Conservation (phyloP, 106 monocot species). For the Triglochin maritima region DNA sequence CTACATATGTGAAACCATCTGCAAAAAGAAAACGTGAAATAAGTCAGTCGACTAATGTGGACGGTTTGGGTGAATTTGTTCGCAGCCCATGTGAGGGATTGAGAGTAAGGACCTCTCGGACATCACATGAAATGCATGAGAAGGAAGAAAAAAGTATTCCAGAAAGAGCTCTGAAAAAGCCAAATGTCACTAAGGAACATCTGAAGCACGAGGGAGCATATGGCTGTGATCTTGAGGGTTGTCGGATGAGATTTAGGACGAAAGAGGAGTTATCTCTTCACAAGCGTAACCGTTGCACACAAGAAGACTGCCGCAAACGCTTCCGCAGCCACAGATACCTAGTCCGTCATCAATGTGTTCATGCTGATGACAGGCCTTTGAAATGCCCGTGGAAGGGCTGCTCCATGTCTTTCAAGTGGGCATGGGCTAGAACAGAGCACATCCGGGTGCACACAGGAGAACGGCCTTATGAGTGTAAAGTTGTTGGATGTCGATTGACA, state of each 20-base stretch:
- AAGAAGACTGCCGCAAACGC: conserved; percentile 38
- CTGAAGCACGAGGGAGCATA: background rate
- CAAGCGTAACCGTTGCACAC: conserved; percentile 28
- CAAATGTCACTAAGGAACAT: background rate
- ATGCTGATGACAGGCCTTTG: conserved; percentile 41
- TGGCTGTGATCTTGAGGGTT: conserved; percentile 32
- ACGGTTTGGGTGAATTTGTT: conserved; percentile 23
- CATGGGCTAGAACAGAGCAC: conserved; percentile 62
- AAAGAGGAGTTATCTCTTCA: conserved; percentile 25
- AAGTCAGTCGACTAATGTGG: conserved; percentile 3
- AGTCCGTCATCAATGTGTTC: conserved; percentile 33
- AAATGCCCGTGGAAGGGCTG: conserved; percentile 53
- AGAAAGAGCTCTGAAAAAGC: background rate
- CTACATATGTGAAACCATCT: conserved; percentile 23
- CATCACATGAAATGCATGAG: background rate
- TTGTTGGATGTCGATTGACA: conserved; percentile 41
- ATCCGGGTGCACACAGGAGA: conserved; percentile 53
- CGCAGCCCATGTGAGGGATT: conserved; percentile 90
- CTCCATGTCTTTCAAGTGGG: conserved; percentile 62
- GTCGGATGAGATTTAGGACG: conserved; percentile 32
- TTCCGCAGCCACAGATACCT: conserved; percentile 35
- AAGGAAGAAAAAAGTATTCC: background rate
- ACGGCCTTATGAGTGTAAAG: conserved; percentile 44
- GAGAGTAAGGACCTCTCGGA: conserved; percentile 36
- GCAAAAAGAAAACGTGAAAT: conserved; percentile 46